Evolutionary conservation across 768 basidiomycete species (phyloP).

Genomic region (Cystobasidium onofrii): DNA sequence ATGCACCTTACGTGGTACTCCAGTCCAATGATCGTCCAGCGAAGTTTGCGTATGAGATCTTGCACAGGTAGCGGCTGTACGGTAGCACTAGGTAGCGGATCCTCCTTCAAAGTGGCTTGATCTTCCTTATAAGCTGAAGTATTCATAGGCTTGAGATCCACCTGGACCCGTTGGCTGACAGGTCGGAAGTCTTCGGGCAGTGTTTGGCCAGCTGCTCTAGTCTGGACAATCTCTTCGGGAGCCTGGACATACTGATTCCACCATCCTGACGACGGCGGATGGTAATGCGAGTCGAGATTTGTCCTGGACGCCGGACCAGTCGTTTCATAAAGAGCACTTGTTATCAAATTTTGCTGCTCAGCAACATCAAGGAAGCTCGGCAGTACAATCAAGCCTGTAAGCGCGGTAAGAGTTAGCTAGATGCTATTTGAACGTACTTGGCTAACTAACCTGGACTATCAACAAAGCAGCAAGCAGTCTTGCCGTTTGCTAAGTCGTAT

Average conservation of each 20-base stretch:
- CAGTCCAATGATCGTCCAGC: conserved; percentile 96
- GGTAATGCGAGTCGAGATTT: conserved; percentile 79
- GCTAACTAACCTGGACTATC: conserved; percentile 10
- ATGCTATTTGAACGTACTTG: background rate
- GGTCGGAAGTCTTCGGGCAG: background rate
- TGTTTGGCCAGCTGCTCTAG: conserved; percentile 18
- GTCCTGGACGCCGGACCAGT: conserved; percentile 74
- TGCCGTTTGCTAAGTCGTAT: background rate
- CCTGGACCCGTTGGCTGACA: background rate
- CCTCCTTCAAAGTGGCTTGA: conserved; percentile 11
- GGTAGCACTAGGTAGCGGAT: conserved; percentile 5
- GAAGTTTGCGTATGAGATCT: conserved; percentile 62
- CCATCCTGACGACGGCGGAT: conserved; percentile 63
- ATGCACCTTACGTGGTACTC: conserved; percentile 60
- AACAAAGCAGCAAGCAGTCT: background rate
- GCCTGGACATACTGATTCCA: conserved; percentile 56
- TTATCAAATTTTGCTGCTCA: conserved; percentile 62
- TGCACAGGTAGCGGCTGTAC: conserved; percentile 33
- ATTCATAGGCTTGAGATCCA: background rate
- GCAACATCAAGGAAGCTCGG: conserved; percentile 60
- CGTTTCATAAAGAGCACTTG: conserved; percentile 67
- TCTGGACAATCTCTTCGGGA: conserved; percentile 37
- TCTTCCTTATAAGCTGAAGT: conserved; percentile 1
- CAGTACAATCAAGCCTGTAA: conserved; percentile 72
- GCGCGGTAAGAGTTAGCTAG: background rate